phyloP scores from a whole-genome alignment of 805 yeast genomes.

The Cyberlindnera meyerae region DNA sequence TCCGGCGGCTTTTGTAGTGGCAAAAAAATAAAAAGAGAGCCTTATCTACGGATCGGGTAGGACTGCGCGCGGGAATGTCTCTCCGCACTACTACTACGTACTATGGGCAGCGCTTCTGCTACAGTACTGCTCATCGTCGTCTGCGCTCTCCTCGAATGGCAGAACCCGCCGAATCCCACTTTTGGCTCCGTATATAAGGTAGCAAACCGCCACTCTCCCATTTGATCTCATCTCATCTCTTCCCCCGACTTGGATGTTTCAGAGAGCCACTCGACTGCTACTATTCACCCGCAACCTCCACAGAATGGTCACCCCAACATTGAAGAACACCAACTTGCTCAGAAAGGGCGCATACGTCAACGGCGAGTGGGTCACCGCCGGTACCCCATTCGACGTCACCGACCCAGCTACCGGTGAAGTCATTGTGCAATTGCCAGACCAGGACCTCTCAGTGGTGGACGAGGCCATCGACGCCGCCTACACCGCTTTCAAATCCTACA shows the following conservation, averaged over 20 bases:
- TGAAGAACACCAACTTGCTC: slow-evolving; percentile 43
- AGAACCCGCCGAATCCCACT: too few species aligned
- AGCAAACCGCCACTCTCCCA: too few species aligned
- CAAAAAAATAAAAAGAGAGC: too few species aligned
- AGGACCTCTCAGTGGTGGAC: slow-evolving; percentile 55
- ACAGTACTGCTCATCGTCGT: too few species aligned
- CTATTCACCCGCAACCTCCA: background rate
- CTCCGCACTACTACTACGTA: too few species aligned
- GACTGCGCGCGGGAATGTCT: background rate
- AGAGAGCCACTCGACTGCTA: too few species aligned
- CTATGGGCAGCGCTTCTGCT: too few species aligned
- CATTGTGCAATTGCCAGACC: slow-evolving; percentile 57
- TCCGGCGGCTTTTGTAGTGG: too few species aligned
- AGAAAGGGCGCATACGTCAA: slow-evolving; percentile 60
- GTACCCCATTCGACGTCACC: slow-evolving; percentile 52
- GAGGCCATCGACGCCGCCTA: slow-evolving; percentile 47
- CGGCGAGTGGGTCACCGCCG: slow-evolving; percentile 63
- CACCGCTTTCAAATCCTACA: slow-evolving; percentile 41
- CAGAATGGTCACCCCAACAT: slow-evolving; percentile 11
- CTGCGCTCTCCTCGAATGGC: too few species aligned
- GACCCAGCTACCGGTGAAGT: slow-evolving; percentile 72
- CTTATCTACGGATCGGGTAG: background rate
- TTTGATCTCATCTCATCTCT: too few species aligned
- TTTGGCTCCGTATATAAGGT: too few species aligned
- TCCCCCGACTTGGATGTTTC: too few species aligned